Evolutionary conservation across 2,329 filamentous ascomycete genomes (phyloP).

Genomic region (Trichoderma aggressivum): DNA sequence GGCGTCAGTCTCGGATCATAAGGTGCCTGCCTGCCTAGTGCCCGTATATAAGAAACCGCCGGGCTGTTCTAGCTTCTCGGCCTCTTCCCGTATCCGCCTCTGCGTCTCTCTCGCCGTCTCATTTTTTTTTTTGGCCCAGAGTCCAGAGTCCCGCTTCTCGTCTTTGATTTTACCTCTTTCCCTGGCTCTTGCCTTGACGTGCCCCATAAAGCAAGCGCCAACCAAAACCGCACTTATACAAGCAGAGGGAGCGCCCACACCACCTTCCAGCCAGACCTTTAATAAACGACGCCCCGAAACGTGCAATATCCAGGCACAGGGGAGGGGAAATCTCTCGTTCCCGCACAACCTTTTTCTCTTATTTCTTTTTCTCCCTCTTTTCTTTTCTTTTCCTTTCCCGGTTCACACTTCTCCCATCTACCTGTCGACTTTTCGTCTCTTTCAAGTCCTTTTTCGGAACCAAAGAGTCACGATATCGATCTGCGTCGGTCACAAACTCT

Average conservation of each 20-base stretch:
- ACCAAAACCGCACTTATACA: conserved; percentile 11
- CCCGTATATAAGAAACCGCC: conserved; percentile 7
- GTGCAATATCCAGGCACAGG: conserved; percentile 8
- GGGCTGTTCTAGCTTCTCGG: not conserved
- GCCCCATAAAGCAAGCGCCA: conserved; percentile 15
- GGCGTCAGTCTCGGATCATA: conserved; percentile 17
- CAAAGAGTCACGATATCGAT: not conserved
- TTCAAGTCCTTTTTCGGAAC: not conserved
- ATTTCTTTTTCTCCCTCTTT: not conserved
- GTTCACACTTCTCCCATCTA: not conserved
- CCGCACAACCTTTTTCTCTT: not conserved
- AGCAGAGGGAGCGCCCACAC: conserved; percentile 6
- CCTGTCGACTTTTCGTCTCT: not conserved
- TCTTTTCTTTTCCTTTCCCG: not conserved
- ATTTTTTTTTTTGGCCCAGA: not conserved
- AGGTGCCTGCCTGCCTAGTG: not conserved
- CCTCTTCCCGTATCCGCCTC: not conserved
- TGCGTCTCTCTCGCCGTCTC: not conserved
- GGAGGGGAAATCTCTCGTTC: conserved; percentile 1
- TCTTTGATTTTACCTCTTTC: not conserved
- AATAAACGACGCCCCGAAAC: conserved; percentile 10
- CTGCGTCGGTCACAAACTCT: conserved; percentile 1
- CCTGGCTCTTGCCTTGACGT: conserved; percentile 1
- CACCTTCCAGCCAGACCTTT: conserved; percentile 8
- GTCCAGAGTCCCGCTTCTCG: not conserved